Base-by-base conservation (phyloP, 306 rosid genomes). In the Quercus bicolor region DNA sequence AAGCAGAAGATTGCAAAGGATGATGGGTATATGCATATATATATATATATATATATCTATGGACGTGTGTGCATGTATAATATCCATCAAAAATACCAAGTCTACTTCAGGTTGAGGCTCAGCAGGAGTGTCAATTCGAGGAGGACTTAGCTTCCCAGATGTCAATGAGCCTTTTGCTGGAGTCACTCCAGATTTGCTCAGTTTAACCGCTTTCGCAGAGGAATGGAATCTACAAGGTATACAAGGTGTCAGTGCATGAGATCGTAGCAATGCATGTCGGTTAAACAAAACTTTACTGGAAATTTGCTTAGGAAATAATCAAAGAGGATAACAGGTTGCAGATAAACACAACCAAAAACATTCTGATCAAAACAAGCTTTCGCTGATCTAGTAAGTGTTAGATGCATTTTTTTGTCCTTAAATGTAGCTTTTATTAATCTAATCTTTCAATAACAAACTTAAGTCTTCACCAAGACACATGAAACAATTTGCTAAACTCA, bases 141-240 rank as follows among this genome's bases (percentile, higher is more conserved):
- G 84, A 80, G 80, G 79, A 82, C 81, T 89, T 53, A 53, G 78
- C 86, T 84, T 92, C 65, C 76, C 93, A 74, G 83, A 85, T 51
- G 86, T 81, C 84, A 93, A 68, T 71, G 90, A 81, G 72, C 96
- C 96, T 84, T 89, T 91, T 51, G 91, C 93, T 40, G 93, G 87
- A 76, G 87, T 87, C 24, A 24, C 74, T 74, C 85, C 97, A 55
- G 64, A 51, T 79, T 83, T 95, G 74, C 84, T 82, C 68, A 78
- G 80, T 75, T 90, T 95, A 37, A 82, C 78, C 69, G 86, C 76
- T 77, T 90, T 92, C 70, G 11, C 81, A 2, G 85, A 26, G 73
- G 97, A 87, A 26, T 94, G 97, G 80, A 93, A 90, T 82, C 99
- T 95, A 73, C 78, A 79, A 75, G 12, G 23, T 71, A 78, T 31